Evolutionary conservation across 176 grass and related monocot genomes (phyloP).

Genomic region (Areca catechu): DNA sequence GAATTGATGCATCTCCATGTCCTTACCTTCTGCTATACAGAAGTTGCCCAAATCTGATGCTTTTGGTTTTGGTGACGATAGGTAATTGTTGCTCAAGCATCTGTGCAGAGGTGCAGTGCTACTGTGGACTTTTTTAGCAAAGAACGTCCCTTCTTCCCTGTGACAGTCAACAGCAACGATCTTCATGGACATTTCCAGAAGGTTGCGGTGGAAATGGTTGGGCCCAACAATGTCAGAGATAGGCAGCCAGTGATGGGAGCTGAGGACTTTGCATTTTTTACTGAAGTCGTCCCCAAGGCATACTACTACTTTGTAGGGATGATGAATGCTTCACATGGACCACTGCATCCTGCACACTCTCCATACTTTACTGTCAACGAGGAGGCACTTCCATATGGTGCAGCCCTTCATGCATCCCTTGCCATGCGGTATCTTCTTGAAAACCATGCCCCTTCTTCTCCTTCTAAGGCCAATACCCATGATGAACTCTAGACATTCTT

Average conservation of each 20-base stretch:
- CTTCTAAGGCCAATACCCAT: constrained; percentile 14
- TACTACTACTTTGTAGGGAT: constrained; percentile 87
- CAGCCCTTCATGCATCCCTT: constrained; percentile 61
- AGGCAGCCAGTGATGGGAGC: constrained; percentile 61
- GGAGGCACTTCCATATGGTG: constrained; percentile 51
- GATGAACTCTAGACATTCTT: constrained; percentile 62
- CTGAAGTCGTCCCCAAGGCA: constrained; percentile 39
- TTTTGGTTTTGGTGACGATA: constrained; percentile 9
- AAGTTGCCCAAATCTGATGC: background rate
- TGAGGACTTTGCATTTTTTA: constrained; percentile 78
- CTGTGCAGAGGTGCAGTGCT: constrained; percentile 84
- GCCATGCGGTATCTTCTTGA: constrained; percentile 55
- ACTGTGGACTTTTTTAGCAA: constrained; percentile 49
- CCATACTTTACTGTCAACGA: constrained; percentile 81
- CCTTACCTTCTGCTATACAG: no score
- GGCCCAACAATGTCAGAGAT: constrained; percentile 54
- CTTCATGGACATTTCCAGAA: constrained; percentile 60
- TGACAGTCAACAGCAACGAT: constrained; percentile 46
- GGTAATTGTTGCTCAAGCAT: constrained; percentile 89
- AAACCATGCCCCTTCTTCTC: constrained; percentile 14
- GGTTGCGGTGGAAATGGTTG: constrained; percentile 43
- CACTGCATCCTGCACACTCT: constrained; percentile 31
- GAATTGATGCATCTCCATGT: no score
- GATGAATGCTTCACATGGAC: constrained; percentile 28
- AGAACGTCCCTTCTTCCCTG: constrained; percentile 50